These are phyloP conservation scores for Diaporthe amygdali DNA, from an alignment of 2,329 filamentous ascomycete genomes.

Conservation along the genomic window DNA sequence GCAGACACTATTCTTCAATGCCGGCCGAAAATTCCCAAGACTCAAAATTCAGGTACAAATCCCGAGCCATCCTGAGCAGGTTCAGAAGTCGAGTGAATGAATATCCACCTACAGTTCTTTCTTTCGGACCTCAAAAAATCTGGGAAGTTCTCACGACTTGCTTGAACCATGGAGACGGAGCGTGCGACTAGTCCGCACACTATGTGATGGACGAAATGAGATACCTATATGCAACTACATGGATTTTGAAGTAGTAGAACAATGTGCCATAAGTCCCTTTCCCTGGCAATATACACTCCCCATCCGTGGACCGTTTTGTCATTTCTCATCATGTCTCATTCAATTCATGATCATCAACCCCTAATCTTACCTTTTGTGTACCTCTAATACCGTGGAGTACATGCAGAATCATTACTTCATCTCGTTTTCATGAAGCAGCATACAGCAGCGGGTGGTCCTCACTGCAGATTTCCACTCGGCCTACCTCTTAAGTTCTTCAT, in stretches of 20 bases:
- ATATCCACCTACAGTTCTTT: too few relatives aligned
- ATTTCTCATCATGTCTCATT: background rate
- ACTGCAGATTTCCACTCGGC: background rate
- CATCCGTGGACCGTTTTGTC: background rate
- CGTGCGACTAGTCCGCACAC: background rate
- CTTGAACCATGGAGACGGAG: background rate
- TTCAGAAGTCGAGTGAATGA: background rate
- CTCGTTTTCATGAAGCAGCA: background rate
- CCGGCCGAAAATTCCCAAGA: too few relatives aligned
- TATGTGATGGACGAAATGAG: background rate
- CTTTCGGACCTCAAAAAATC: background rate
- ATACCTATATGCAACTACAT: background rate
- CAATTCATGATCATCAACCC: background rate
- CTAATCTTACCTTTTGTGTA: background rate
- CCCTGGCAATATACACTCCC: background rate
- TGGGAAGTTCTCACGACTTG: background rate
- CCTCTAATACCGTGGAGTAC: background rate
- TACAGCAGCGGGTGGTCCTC: background rate
- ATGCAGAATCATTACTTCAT: background rate
- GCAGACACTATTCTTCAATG: too few relatives aligned
- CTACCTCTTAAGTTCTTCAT: background rate
- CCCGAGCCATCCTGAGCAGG: background rate
- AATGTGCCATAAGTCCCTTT: background rate
- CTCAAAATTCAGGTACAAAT: too few relatives aligned
- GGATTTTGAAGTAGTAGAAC: too few relatives aligned